These are phyloP conservation scores for Physcomitrium patens DNA, from an alignment of 225 moss, liverwort and hornwort species.

Conservation along the genomic window DNA sequence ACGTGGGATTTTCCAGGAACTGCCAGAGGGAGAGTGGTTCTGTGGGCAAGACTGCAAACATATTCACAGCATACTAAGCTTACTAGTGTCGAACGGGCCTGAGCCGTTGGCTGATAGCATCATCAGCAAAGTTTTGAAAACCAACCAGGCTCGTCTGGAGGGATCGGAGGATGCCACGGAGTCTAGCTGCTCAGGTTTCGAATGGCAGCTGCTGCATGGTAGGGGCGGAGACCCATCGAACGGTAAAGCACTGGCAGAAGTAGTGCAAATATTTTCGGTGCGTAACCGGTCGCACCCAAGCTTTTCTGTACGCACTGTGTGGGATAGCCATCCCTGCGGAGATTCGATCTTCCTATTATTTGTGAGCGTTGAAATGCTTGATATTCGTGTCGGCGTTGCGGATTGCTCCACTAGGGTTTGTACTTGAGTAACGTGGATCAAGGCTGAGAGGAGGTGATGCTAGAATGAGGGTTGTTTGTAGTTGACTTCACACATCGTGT, in stretches of 20 bases:
- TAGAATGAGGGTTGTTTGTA: too few relatives aligned
- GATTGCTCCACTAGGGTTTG: background rate
- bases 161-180: conserved; percentile 43
- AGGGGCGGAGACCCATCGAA: conserved; percentile 82
- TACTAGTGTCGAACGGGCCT: conserved; percentile 86
- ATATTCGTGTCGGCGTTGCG: background rate
- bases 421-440: background rate
- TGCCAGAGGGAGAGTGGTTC: conserved; percentile 99
- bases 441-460: too few relatives aligned
- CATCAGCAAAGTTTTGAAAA: conserved; percentile 78
- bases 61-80: conserved; percentile 82
- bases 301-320: background rate
- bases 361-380: conserved; percentile 16
- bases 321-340: background rate
- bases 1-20: conserved; percentile 58
- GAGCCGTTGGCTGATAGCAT: conserved; percentile 86
- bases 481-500: too few relatives aligned
- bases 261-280: conserved; percentile 91
- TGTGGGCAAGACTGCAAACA: conserved; percentile 92
- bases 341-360: background rate
- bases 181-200: conserved; percentile 42
- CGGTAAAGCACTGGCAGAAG: conserved; percentile 89
- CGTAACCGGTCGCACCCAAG: conserved; percentile 24
- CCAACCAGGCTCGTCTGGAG: conserved; percentile 40
- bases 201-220: conserved; percentile 98